These are phyloP conservation scores for Leishmania arabica DNA, from an alignment of 208 protist species.

Conservation along the genomic window DNA sequence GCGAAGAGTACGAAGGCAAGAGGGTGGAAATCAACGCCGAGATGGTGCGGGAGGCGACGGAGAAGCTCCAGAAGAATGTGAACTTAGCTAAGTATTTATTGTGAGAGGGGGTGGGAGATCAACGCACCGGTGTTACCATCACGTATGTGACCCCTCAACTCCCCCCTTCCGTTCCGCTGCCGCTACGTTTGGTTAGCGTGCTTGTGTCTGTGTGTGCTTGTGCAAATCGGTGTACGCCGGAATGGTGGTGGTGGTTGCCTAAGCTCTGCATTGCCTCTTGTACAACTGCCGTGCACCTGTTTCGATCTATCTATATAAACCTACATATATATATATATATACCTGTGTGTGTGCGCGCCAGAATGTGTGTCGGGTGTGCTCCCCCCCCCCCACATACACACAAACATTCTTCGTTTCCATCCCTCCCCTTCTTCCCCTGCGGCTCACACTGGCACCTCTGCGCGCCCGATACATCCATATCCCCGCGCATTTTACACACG, in stretches of 20 bases:
- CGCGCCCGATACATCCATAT: not conserved
- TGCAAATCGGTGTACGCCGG: not conserved
- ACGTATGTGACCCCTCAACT: not conserved
- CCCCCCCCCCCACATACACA: too few relatives aligned
- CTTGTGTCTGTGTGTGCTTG: not conserved
- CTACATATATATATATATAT: too few relatives aligned
- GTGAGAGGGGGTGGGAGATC: slow-evolving; percentile 23
- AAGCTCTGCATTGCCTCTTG: not conserved
- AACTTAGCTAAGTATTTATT: slow-evolving; percentile 92
- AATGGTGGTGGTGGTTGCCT: not conserved
- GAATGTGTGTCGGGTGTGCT: not conserved
- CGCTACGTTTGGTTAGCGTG: too few relatives aligned
- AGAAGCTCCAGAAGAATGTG: slow-evolving; percentile 87
- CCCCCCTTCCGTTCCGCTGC: not conserved
- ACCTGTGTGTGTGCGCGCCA: not conserved
- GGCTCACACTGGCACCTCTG: not conserved
- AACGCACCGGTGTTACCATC: not conserved
- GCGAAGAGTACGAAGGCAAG: slow-evolving; percentile 80
- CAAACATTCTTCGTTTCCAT: not conserved
- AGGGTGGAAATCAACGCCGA: slow-evolving; percentile 71
- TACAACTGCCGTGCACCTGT: not conserved
- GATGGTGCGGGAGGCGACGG: slow-evolving; percentile 68
- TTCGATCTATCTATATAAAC: not conserved
- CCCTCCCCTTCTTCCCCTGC: not conserved
- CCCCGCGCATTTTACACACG: not conserved